A percentile compares a stretch with the other conserved stretches of the same genome.
Evolutionary conservation across 1,284 basidiomycete genomes (phyloP).

Genomic region (Malassezia arunalokei): DNA sequence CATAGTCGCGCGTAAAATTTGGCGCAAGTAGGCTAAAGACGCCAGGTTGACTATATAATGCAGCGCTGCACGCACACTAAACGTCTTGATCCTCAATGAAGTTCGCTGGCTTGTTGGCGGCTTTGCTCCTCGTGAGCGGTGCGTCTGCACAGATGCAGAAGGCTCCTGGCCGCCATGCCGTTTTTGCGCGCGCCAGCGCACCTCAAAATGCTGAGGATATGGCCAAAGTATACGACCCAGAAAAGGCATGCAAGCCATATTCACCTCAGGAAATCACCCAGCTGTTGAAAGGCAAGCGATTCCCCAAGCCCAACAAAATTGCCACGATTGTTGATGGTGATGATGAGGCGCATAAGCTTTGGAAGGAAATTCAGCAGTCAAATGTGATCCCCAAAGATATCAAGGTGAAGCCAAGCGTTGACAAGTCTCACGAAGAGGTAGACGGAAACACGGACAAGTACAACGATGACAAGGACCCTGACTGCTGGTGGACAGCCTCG

Average conservation of each 20-base stretch:
- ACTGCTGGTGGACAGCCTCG: slow-evolving; percentile 40
- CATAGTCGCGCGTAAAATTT: too few relatives aligned
- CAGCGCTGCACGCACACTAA: too few relatives aligned
- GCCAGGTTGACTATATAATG: too few relatives aligned
- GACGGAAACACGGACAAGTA: neutral
- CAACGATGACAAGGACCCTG: slow-evolving; percentile 25
- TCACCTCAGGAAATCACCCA: slow-evolving; percentile 13
- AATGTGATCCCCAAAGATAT: slow-evolving; percentile 44
- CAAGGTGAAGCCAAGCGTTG: neutral
- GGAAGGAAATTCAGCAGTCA: slow-evolving; percentile 35
- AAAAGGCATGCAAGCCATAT: slow-evolving; percentile 1
- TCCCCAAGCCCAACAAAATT: slow-evolving; percentile 43
- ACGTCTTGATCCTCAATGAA: neutral
- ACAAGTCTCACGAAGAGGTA: neutral
- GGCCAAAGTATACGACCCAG: neutral
- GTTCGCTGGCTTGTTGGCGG: neutral
- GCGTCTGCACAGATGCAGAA: neutral
- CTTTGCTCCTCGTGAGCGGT: neutral
- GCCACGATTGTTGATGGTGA: slow-evolving; percentile 47
- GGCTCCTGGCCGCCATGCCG: neutral
- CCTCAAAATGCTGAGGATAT: neutral
- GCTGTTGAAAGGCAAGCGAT: slow-evolving; percentile 16
- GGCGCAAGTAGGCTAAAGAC: too few relatives aligned
- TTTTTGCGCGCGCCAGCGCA: neutral
- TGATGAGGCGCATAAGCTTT: slow-evolving; percentile 42